Evolutionary conservation across 352 stramenopile genomes (phyloP), one percentile per base, ranked within the genome.

Genomic region (Pythium guiyangense): DNA sequence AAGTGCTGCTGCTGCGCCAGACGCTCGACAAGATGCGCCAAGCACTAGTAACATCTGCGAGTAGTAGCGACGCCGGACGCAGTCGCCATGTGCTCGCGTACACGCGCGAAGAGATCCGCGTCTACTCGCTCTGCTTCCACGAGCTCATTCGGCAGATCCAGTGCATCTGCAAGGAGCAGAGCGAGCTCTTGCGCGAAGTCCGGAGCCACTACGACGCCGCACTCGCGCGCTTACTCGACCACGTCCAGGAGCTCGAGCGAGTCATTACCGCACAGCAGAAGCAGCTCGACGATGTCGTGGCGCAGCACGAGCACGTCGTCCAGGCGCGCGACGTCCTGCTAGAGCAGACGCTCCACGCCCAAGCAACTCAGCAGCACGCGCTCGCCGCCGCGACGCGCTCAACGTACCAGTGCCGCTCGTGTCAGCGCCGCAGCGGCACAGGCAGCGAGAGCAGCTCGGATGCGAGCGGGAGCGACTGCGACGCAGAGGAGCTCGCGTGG

Each of bases 81-180:
- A 29, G 26, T 48, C 12, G 12, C 37, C 45, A 14, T 15, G 31
- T 77, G 5, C 43, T 82, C 4, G 69, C 77, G 35, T 87, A 82
- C 64, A 76, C 77, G 2, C 64, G 74, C 35, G 63, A 73, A 8
- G 83, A 93, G 57, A 77, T 69, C 51, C 63, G 60, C 42, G 69
- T 93, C 27, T 88, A 90, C 69, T 86, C 80, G 22, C 25, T 88
- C 31, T 88, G 79, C 51, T 93, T 90, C 57, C 77, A 88, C 52
- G 83, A 93, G 58, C 65, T 93, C 25, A 77, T 67, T 25, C 73
- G 80, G 3, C 83, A 93, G 54, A 84, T 90, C 52, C 78, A 80
- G 54, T 91, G 63, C 47, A 85, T 90, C 54, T 91, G 80, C 59
- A 79, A 74, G 45, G 83, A 93, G 63, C 83, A 93, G 53, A 86